These are phyloP conservation scores for Aspergillus udagawae DNA, from an alignment of 2,329 filamentous ascomycete genomes.

Conservation along the genomic window DNA sequence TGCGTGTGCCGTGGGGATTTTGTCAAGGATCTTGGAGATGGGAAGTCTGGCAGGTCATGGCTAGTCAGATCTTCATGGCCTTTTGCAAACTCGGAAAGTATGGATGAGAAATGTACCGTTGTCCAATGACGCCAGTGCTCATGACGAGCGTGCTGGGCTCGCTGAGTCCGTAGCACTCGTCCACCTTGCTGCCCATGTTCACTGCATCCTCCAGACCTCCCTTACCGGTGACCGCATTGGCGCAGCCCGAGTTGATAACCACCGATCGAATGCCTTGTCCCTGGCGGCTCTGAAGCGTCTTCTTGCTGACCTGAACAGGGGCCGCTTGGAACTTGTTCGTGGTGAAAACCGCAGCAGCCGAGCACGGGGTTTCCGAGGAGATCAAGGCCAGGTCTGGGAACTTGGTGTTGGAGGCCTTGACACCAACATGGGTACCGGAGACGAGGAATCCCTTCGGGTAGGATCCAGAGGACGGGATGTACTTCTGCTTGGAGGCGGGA, in stretches of 20 bases:
- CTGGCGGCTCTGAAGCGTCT: slow-evolving; percentile 62
- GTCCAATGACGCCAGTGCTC: slow-evolving; percentile 97
- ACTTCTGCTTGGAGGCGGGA: slow-evolving; percentile 81
- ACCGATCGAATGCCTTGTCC: slow-evolving; percentile 73
- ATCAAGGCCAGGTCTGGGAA: slow-evolving; percentile 89
- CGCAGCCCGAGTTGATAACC: slow-evolving; percentile 91
- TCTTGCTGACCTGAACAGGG: slow-evolving; percentile 79
- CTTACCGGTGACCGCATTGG: slow-evolving; percentile 92
- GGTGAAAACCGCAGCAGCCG: slow-evolving; percentile 89
- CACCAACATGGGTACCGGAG: slow-evolving; percentile 83
- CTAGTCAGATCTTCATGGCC: not conserved
- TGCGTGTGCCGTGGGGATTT: slow-evolving; percentile 71
- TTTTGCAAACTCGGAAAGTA: slow-evolving; percentile 1
- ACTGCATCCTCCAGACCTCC: slow-evolving; percentile 84
- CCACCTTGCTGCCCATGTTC: slow-evolving; percentile 75
- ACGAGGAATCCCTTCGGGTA: slow-evolving; percentile 89
- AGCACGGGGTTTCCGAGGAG: slow-evolving; percentile 78
- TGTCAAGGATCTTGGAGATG: slow-evolving; percentile 81
- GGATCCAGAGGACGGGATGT: slow-evolving; percentile 76
- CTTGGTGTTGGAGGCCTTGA: slow-evolving; percentile 87
- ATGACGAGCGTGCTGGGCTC: slow-evolving; percentile 77
- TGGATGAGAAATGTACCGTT: slow-evolving; percentile 53
- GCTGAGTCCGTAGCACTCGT: slow-evolving; percentile 56
- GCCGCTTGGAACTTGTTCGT: slow-evolving; percentile 98
- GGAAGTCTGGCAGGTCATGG: slow-evolving; percentile 58